A percentile compares a stretch with the other conserved stretches of the same genome.
Conservation (phyloP, 2,329 filamentous ascomycete genomes). For the Zymoseptoria pseudotritici region DNA sequence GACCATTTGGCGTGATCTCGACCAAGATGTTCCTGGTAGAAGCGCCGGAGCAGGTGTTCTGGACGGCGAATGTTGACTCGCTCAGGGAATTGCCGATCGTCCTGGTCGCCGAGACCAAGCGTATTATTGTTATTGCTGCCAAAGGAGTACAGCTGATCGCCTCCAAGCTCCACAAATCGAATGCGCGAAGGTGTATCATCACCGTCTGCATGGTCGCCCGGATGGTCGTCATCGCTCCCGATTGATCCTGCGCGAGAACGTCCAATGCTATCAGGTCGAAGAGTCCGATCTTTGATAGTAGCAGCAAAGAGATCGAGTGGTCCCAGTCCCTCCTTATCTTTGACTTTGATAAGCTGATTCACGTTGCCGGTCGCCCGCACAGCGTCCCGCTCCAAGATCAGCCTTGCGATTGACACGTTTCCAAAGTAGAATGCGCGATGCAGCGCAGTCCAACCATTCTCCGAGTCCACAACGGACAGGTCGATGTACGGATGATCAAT, state of each 20-base stretch:
- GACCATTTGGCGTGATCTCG: slow-evolving; percentile 34
- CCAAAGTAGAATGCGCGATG: slow-evolving; percentile 86
- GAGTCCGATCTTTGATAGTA: slow-evolving; percentile 71
- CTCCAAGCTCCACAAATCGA: slow-evolving; percentile 40
- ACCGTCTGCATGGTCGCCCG: slow-evolving; percentile 48
- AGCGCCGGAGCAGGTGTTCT: slow-evolving; percentile 64
- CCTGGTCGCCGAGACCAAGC: slow-evolving; percentile 87
- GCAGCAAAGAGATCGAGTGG: slow-evolving; percentile 88
- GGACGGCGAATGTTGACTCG: slow-evolving; percentile 70
- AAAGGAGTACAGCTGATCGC: slow-evolving; percentile 87
- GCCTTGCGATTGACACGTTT: slow-evolving; percentile 76
- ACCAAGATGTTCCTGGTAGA: slow-evolving; percentile 61
- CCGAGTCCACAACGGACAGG: slow-evolving; percentile 75
- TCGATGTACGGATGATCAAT: slow-evolving; percentile 78
- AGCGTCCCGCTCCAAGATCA: slow-evolving; percentile 71
- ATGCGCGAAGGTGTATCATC: slow-evolving; percentile 13
- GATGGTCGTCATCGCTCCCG: slow-evolving; percentile 42
- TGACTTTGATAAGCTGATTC: slow-evolving; percentile 78
- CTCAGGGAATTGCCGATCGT: slow-evolving; percentile 90
- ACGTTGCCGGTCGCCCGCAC: slow-evolving; percentile 54
- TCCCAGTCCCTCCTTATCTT: slow-evolving; percentile 89
- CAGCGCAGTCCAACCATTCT: slow-evolving; percentile 93
- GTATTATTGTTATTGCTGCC: slow-evolving; percentile 95
- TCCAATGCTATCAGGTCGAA: slow-evolving; percentile 38
- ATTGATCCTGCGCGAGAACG: slow-evolving; percentile 25